Conservation (phyloP, 2,329 filamentous ascomycete species). For the Paracorniculantispora psalliotae region DNA sequence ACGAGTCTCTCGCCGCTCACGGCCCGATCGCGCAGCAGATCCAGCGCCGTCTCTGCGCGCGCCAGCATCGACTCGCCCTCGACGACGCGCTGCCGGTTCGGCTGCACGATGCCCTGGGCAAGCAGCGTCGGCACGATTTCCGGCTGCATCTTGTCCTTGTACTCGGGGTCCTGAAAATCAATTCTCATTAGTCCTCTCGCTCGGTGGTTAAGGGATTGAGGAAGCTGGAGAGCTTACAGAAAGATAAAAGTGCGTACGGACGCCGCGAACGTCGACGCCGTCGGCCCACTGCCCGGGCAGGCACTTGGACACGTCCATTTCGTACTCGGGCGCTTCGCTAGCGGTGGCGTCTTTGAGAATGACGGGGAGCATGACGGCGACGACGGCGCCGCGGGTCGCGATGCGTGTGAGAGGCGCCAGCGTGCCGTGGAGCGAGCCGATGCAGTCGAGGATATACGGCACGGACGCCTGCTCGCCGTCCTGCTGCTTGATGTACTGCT, state of each 20-base stretch:
- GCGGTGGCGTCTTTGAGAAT: slow-evolving; percentile 49
- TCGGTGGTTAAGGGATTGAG: too few species aligned
- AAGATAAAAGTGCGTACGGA: slow-evolving; percentile 40
- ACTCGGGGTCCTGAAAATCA: slow-evolving; percentile 45
- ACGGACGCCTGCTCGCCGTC: slow-evolving; percentile 23
- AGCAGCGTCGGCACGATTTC: slow-evolving; percentile 50
- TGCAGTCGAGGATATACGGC: slow-evolving; percentile 51
- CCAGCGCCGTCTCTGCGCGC: slow-evolving; percentile 34
- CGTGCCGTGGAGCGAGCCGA: slow-evolving; percentile 44
- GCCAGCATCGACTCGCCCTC: slow-evolving; percentile 35
- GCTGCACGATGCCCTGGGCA: slow-evolving; percentile 32
- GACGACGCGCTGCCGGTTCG: slow-evolving; percentile 37
- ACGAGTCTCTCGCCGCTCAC: slow-evolving; percentile 39
- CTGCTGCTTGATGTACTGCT: slow-evolving; percentile 20
- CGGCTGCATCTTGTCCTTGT: slow-evolving; percentile 49
- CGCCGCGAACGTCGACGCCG: slow-evolving; percentile 48
- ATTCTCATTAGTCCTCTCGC: too few species aligned
- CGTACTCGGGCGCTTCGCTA: slow-evolving; percentile 45
- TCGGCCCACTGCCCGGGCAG: slow-evolving; percentile 42
- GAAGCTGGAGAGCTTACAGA: too few species aligned
- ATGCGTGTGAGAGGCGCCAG: slow-evolving; percentile 46
- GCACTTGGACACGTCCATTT: slow-evolving; percentile 44
- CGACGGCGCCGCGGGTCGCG: slow-evolving; percentile 42
- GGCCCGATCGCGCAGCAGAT: slow-evolving; percentile 29
- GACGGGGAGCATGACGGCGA: slow-evolving; percentile 57